Evolutionary conservation across 2,329 filamentous ascomycete genomes (phyloP).

Genomic region (Trichophyton verrucosum): DNA sequence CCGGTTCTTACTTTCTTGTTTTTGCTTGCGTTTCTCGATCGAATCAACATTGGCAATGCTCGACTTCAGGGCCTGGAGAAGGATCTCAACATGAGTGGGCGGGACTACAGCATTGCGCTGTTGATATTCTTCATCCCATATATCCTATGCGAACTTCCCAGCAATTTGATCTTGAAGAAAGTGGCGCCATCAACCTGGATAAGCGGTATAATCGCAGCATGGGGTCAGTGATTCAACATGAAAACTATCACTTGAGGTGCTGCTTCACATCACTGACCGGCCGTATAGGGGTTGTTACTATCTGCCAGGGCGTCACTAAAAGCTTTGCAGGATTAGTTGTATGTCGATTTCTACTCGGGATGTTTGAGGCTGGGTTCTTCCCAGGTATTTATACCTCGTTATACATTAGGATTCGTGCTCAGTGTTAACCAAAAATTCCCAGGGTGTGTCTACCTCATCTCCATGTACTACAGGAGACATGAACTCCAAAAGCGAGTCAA

Average conservation of each 20-base stretch:
- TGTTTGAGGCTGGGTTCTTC: constrained; percentile 29
- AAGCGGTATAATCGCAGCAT: constrained; percentile 31
- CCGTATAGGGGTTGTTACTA: constrained; percentile 28
- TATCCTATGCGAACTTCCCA: constrained; percentile 35
- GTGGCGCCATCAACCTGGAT: constrained; percentile 32
- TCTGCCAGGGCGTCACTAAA: constrained; percentile 32
- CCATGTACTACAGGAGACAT: constrained; percentile 30
- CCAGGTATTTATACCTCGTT: constrained; percentile 18
- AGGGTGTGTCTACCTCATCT: constrained; percentile 22
- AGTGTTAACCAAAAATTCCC: neutral
- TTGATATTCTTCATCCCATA: constrained; percentile 38
- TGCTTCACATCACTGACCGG: neutral
- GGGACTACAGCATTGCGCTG: constrained; percentile 33
- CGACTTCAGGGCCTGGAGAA: constrained; percentile 34
- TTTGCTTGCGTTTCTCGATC: constrained; percentile 35
- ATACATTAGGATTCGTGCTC: neutral
- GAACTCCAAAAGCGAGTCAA: constrained; percentile 30
- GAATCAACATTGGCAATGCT: constrained; percentile 39
- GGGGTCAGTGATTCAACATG: constrained; percentile 15
- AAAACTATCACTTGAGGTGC: constrained; percentile 8
- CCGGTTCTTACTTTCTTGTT: constrained; percentile 38
- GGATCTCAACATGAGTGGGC: constrained; percentile 32
- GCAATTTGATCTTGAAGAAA: constrained; percentile 36
- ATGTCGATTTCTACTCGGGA: constrained; percentile 26
- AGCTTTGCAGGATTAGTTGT: constrained; percentile 30